Evolutionary conservation across 176 grass and related monocot species (phyloP), one percentile per base, ranked within the genome.

Genomic region (Leersia perrieri): DNA sequence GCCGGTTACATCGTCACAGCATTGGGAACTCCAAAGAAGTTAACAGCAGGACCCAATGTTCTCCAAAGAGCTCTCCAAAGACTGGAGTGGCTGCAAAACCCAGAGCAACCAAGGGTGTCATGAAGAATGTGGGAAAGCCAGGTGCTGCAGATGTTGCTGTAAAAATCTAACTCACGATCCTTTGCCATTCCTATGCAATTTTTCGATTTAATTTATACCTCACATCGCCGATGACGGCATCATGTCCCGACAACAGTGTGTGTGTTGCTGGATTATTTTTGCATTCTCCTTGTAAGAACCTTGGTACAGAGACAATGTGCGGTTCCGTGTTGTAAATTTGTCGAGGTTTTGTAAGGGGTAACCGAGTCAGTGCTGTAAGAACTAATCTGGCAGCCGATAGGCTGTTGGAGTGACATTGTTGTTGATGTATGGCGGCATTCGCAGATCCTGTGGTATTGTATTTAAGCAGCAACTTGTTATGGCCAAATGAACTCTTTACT

Each of bases 1-100:
- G 83, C 45, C 83, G 92, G 44, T 71, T 80, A 55, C 91, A 97
- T 73, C 89, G 92, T 53, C 82, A 87, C 49, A 94, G 89, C 74
- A 81, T 97, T 85, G 82, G 84, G 33, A 92, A 71, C 30, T 87
- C 68, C 22, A 97, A 87, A 75, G 82, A 94, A 62, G 74, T 63
- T 42, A 77, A 71, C 45, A 66, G 45, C 77, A 90, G 85, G 39
- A 29, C 78, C 74, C 89, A 87, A 28, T 88, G 78, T 73, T 86
- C 83, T 62, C 91, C 82, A 11, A 94, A 90, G 55, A 68, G 67
- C 51, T 68, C 73, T 67, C 87, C 79, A 2, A 94, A 84, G 66
- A 79, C 72, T 57, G 71, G 51, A 36, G 55, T 70, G 53, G 49
- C 70, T 66, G 51, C 65, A 0, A 97, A 84, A 77, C 74, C 77